Conservation (phyloP, 768 basidiomycete genomes). For the Tricholoma bakamatsutake region DNA sequence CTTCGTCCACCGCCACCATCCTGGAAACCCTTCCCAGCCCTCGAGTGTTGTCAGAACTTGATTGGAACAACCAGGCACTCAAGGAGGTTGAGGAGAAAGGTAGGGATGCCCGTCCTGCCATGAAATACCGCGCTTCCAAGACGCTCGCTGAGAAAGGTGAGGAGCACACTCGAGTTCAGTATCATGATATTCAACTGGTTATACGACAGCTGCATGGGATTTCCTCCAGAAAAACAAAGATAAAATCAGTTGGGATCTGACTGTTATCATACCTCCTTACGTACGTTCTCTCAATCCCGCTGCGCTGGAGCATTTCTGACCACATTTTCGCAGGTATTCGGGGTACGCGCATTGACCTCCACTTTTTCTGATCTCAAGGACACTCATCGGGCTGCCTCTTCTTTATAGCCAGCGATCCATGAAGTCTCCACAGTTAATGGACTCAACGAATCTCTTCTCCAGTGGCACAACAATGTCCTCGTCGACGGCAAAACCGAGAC, state of each 20-base stretch:
- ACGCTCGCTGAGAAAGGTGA: slow-evolving; percentile 51
- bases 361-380: too few species aligned
- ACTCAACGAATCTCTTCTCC: slow-evolving; percentile 34
- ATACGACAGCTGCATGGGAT: slow-evolving; percentile 34
- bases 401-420: slow-evolving; percentile 36
- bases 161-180: neutral
- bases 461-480: slow-evolving; percentile 23
- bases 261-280: slow-evolving; percentile 46
- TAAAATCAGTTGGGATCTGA: slow-evolving; percentile 45
- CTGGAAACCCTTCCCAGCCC: slow-evolving; percentile 20
- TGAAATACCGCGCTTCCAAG: slow-evolving; percentile 54
- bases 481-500: slow-evolving; percentile 16
- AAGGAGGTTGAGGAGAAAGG: slow-evolving; percentile 45
- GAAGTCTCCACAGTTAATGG: slow-evolving; percentile 26
- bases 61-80: slow-evolving; percentile 56
- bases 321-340: too few species aligned
- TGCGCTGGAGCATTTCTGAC: too few species aligned
- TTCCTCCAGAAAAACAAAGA: slow-evolving; percentile 32
- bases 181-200: neutral
- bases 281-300: slow-evolving; percentile 24
- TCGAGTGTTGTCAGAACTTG: slow-evolving; percentile 35
- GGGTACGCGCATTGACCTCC: too few species aligned
- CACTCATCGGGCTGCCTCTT: too few species aligned
- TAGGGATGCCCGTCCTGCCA: slow-evolving; percentile 25
- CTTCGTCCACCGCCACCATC: slow-evolving; percentile 50